Percentiles rank a stretch among this genome's conserved stretches.
phyloP scores from a whole-genome alignment of 345 rosid species.

The Dovyalis caffra region DNA sequence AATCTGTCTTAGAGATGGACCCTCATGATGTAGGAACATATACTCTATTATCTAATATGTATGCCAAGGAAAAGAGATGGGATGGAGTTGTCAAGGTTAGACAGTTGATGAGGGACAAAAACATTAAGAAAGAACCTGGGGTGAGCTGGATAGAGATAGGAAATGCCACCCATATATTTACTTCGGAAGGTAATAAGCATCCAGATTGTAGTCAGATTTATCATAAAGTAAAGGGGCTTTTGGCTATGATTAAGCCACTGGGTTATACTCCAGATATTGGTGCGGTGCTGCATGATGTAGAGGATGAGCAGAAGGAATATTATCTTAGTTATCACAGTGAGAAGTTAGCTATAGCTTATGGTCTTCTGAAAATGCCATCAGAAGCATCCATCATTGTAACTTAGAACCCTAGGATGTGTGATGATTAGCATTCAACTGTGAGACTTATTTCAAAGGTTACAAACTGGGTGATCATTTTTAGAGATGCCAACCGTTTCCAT shows the following conservation, averaged over 20 bases:
- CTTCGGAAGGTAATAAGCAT: conserved; percentile 60
- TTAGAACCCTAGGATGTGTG: conserved; percentile 80
- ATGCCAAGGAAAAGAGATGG: conserved; percentile 71
- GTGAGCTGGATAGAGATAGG: conserved; percentile 73
- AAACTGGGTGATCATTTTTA: conserved; percentile 55
- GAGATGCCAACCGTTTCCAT: conserved; percentile 84
- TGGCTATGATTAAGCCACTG: conserved; percentile 58
- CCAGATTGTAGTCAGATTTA: conserved; percentile 54
- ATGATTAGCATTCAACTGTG: conserved; percentile 84
- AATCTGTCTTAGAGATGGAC: conserved; percentile 41
- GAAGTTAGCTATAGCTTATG: conserved; percentile 82
- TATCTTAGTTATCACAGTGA: conserved; percentile 75
- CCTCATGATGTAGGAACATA: conserved; percentile 71
- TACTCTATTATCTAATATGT: conserved; percentile 53
- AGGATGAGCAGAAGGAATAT: conserved; percentile 79
- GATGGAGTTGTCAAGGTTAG: conserved; percentile 64
- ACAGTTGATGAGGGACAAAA: conserved; percentile 56
- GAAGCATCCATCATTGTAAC: conserved; percentile 57
- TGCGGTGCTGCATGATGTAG: conserved; percentile 65
- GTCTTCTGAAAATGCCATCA: conserved; percentile 60
- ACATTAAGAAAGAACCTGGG: conserved; percentile 87
- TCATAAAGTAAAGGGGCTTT: conserved; percentile 55
- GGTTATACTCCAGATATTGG: conserved; percentile 68
- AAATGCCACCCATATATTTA: conserved; percentile 56
- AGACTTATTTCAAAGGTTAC: conserved; percentile 62